Evolutionary conservation across 495 filamentous ascomycete genomes (phyloP).

Genomic region (Xylaria acuta): DNA sequence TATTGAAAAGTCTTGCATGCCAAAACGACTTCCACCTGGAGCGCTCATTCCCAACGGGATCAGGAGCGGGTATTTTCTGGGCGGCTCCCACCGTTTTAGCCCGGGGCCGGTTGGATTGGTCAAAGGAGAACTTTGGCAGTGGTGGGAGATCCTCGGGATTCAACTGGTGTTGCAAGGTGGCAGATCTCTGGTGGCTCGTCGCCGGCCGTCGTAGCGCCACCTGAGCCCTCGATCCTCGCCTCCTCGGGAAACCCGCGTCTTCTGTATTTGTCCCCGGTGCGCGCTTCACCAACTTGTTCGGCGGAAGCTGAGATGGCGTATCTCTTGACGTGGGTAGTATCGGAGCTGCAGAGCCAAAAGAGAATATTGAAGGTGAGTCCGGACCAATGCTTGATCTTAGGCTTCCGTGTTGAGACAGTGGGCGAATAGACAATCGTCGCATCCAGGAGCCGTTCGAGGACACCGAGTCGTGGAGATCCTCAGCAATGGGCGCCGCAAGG

Average conservation of each 20-base stretch:
- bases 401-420: slow-evolving; percentile 76
- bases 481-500: slow-evolving; percentile 41
- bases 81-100: slow-evolving; percentile 32
- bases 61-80: slow-evolving; percentile 24
- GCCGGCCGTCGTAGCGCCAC: slow-evolving; percentile 75
- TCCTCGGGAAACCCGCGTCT: slow-evolving; percentile 44
- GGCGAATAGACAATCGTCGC: slow-evolving; percentile 70
- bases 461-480: slow-evolving; percentile 53
- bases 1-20: slow-evolving; percentile 40
- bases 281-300: slow-evolving; percentile 92
- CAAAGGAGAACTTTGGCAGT: slow-evolving; percentile 43
- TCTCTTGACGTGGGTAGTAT: slow-evolving; percentile 57
- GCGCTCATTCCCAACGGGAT: slow-evolving; percentile 24
- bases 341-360: slow-evolving; percentile 72
- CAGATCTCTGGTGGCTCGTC: slow-evolving; percentile 85
- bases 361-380: slow-evolving; percentile 72
- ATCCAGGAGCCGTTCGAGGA: slow-evolving; percentile 77
- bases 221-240: slow-evolving; percentile 58
- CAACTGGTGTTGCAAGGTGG: slow-evolving; percentile 65
- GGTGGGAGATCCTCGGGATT: slow-evolving; percentile 34
- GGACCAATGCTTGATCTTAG: slow-evolving; percentile 69
- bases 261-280: slow-evolving; percentile 64
- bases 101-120: slow-evolving; percentile 39
- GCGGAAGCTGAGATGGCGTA: slow-evolving; percentile 52
- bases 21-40: slow-evolving; percentile 57